A percentile compares a stretch with the other conserved stretches of the same genome.
phyloP scores from a whole-genome alignment of 257 asterid genomes.

The Solanum paucissectum region DNA sequence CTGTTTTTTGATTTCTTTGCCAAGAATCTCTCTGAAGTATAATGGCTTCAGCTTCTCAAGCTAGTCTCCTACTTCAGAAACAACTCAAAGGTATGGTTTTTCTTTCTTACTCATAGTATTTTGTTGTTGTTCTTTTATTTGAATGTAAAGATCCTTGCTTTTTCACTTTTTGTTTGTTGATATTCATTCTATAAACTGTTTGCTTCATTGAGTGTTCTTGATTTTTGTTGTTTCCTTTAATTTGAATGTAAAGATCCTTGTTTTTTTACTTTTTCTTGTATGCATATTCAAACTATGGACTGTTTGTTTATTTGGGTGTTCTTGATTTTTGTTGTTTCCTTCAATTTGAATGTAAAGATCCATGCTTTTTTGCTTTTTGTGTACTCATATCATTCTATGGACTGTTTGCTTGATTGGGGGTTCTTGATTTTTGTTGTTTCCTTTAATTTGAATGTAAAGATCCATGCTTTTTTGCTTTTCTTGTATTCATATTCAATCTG shows the following conservation, averaged over 20 bases:
- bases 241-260: neutral
- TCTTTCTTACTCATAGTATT: neutral
- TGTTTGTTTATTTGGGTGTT: neutral
- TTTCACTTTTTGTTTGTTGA: neutral
- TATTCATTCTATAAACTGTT: neutral
- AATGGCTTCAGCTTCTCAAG: constrained; percentile 87
- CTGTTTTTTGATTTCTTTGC: constrained; percentile 6
- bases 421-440: neutral
- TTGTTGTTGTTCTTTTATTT: neutral
- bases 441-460: neutral
- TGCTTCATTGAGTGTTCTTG: neutral
- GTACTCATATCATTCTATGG: neutral
- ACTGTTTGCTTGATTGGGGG: neutral
- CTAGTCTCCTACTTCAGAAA: constrained; percentile 81
- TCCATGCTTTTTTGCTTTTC: neutral
- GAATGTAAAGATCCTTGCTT: neutral
- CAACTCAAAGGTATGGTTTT: constrained; percentile 66
- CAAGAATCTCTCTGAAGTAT: neutral
- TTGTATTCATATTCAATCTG: neutral
- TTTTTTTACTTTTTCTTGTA: neutral
- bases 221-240: neutral
- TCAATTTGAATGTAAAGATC: neutral
- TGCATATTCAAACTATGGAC: neutral
- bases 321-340: neutral
- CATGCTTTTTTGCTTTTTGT: neutral